A percentile compares a stretch with the other conserved stretches of the same genome.
Conservation (phyloP, 2,329 filamentous ascomycete species). For the Pseudogymnoascus sp. region DNA sequence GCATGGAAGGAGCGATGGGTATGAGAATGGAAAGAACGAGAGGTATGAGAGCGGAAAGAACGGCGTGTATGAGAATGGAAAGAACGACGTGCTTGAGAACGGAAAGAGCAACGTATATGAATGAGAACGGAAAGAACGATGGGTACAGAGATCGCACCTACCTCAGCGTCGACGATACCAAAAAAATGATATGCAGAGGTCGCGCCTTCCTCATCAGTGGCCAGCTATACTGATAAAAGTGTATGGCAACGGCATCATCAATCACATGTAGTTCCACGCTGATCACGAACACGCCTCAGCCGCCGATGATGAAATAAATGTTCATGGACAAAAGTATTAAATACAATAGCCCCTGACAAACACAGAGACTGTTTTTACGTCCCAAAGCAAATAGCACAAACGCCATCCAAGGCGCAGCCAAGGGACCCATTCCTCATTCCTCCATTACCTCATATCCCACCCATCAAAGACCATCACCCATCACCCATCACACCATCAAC, state of each 20-base stretch:
- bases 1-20: not conserved
- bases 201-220: not conserved
- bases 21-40: not conserved
- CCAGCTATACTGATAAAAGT: not conserved
- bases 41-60: no score
- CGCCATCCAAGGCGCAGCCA: slow-evolving; percentile 1
- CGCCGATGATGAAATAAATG: not conserved
- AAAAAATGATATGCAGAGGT: not conserved
- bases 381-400: not conserved
- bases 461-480: not conserved
- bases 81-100: not conserved
- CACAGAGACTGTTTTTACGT: not conserved
- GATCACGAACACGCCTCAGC: not conserved
- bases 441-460: not conserved
- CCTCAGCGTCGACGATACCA: not conserved
- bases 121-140: not conserved
- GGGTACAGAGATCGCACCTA: not conserved
- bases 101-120: no score
- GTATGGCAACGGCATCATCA: not conserved
- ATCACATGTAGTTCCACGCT: not conserved
- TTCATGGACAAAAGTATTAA: slow-evolving; percentile 3
- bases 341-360: slow-evolving; percentile 2
- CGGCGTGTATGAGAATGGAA: not conserved
- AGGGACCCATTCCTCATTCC: not conserved
- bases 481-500: not conserved